These are phyloP conservation scores for Vaccinium vitisidaea DNA, from an alignment of 148 eudicot species.

Conservation along the genomic window DNA sequence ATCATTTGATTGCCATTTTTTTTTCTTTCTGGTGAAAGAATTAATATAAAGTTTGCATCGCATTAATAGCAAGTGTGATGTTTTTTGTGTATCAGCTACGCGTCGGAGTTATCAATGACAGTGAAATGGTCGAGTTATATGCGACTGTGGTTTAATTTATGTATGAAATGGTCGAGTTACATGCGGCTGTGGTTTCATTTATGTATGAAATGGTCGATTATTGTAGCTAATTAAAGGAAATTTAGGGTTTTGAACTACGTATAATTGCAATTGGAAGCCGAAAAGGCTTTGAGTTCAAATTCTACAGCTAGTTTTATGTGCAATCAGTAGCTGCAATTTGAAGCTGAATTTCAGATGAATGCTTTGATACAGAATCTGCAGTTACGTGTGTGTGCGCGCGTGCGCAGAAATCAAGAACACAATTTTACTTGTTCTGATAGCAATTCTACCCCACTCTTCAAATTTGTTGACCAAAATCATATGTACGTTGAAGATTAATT, in stretches of 20 bases:
- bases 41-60: background rate
- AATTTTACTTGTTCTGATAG: background rate
- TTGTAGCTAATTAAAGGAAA: background rate
- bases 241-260: background rate
- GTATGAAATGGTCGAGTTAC: too few species aligned
- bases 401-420: background rate
- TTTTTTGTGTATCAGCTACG: background rate
- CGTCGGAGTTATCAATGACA: background rate
- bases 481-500: too few species aligned
- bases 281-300: background rate
- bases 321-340: background rate
- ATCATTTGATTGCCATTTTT: background rate
- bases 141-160: too few species aligned
- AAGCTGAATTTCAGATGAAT: background rate
- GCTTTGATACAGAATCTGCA: background rate
- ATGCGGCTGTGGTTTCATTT: background rate
- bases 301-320: background rate
- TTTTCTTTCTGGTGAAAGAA: too few species aligned
- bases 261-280: background rate
- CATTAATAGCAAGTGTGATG: background rate
- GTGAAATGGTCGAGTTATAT: too few species aligned
- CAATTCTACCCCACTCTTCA: too few species aligned
- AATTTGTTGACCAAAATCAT: too few species aligned
- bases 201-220: background rate
- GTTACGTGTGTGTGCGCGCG: background rate